Conservation (phyloP, 2,329 filamentous ascomycete genomes). For the Coniochaeta sp. region DNA sequence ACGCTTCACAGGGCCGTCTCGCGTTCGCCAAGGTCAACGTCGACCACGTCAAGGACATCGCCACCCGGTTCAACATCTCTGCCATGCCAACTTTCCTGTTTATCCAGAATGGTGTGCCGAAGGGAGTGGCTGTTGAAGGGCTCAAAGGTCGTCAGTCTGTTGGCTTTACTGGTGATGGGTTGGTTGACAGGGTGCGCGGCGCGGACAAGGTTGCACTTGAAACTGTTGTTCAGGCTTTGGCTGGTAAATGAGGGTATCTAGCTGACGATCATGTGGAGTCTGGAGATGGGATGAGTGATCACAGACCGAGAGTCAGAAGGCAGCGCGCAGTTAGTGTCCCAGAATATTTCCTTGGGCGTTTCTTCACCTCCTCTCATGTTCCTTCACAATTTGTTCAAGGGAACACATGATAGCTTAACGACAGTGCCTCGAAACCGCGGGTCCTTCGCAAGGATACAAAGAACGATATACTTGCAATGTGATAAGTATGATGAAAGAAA, state of each 20-base stretch:
- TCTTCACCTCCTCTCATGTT: no score
- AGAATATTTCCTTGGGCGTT: no score
- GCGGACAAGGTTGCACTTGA: conserved; percentile 22
- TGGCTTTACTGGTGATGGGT: conserved; percentile 5
- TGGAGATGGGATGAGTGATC: no score
- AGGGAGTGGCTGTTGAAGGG: conserved; percentile 32
- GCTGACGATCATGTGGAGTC: no score
- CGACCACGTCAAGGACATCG: conserved; percentile 43
- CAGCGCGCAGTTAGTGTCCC: no score
- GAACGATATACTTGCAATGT: no score
- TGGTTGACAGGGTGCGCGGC: conserved; percentile 22
- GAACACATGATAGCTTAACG: no score
- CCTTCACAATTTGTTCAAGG: no score
- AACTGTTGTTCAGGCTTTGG: conserved; percentile 17
- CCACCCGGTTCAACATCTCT: conserved; percentile 39
- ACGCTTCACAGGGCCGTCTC: conserved; percentile 30
- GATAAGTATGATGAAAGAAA: no score
- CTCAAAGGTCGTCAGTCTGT: conserved; percentile 7
- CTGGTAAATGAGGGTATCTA: conserved; percentile 1
- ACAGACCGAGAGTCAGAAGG: no score
- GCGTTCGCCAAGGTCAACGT: conserved; percentile 54
- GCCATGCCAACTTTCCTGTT: conserved; percentile 55
- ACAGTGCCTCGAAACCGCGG: no score
- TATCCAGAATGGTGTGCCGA: conserved; percentile 47
- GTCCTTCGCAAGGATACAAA: no score